These are phyloP conservation scores for Acacia melanoxylon DNA, from an alignment of 306 rosid genomes.

Conservation along the genomic window DNA sequence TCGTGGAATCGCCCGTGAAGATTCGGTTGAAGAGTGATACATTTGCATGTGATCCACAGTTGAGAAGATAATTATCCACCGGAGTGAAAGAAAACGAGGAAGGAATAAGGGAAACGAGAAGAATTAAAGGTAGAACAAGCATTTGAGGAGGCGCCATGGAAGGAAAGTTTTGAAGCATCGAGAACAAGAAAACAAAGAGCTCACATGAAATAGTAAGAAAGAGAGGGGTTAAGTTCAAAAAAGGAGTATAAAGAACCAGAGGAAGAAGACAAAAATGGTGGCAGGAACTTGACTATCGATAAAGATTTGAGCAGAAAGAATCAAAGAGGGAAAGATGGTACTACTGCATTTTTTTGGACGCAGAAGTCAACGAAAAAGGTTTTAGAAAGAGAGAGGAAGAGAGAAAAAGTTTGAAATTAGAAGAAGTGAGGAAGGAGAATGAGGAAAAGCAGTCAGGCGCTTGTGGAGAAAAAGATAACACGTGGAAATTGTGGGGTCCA, in stretches of 20 bases:
- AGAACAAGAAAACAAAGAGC: neutral
- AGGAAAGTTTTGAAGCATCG: neutral
- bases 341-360: slow-evolving; percentile 33
- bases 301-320: slow-evolving; percentile 27
- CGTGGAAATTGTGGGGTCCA: no score
- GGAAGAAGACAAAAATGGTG: slow-evolving; percentile 23
- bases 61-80: slow-evolving; percentile 69
- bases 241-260: slow-evolving; percentile 15
- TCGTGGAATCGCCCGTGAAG: slow-evolving; percentile 59
- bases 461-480: no score
- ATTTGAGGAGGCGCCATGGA: slow-evolving; percentile 50
- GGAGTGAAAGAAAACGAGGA: slow-evolving; percentile 68
- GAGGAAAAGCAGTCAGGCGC: no score
- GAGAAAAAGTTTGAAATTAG: no score
- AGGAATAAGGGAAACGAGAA: slow-evolving; percentile 37
- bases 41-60: slow-evolving; percentile 74
- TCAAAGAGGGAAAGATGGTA: neutral
- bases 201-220: neutral
- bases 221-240: neutral
- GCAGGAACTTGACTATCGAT: slow-evolving; percentile 19
- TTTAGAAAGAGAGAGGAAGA: no score
- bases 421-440: no score
- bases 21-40: slow-evolving; percentile 49
- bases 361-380: slow-evolving; percentile 40
- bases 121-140: slow-evolving; percentile 9